These are phyloP conservation scores for Chloranthus sessilifolius DNA, from an alignment of 164 flowering plant genomes.

Conservation along the genomic window DNA sequence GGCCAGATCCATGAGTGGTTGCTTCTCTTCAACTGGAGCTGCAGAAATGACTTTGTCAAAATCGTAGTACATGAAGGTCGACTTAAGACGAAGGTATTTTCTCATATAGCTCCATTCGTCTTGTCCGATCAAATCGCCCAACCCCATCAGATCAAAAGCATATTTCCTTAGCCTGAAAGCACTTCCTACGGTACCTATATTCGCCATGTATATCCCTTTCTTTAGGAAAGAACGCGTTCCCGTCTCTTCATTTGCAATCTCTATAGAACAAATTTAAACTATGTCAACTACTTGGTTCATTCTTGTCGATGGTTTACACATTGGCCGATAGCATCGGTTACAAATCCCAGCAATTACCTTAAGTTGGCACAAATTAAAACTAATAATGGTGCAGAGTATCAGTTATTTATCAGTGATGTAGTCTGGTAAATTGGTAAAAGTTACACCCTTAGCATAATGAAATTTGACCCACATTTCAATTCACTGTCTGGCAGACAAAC, in stretches of 20 bases:
- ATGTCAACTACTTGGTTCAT: background rate
- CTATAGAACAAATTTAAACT: constrained; percentile 24
- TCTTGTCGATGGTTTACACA: background rate
- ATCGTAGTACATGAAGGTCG: constrained; percentile 81
- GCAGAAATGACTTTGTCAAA: constrained; percentile 81
- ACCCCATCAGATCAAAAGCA: constrained; percentile 76
- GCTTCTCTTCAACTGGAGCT: constrained; percentile 51
- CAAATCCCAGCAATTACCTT: background rate
- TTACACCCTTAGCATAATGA: background rate
- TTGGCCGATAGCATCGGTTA: no score
- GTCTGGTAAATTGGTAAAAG: background rate
- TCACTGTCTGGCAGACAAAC: no score
- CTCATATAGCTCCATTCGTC: constrained; percentile 63
- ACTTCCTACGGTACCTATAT: constrained; percentile 52
- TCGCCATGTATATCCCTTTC: constrained; percentile 58
- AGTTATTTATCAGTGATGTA: background rate
- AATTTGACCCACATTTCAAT: no score
- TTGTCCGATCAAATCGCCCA: constrained; percentile 62
- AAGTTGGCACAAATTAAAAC: background rate
- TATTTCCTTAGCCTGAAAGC: constrained; percentile 48
- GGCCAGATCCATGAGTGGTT: constrained; percentile 63
- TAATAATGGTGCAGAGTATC: background rate
- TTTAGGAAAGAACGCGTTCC: constrained; percentile 81
- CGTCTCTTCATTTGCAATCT: constrained; percentile 71
- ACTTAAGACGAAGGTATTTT: constrained; percentile 59